Conservation (phyloP, 768 basidiomycete genomes). For the Serendipita sp. region DNA sequence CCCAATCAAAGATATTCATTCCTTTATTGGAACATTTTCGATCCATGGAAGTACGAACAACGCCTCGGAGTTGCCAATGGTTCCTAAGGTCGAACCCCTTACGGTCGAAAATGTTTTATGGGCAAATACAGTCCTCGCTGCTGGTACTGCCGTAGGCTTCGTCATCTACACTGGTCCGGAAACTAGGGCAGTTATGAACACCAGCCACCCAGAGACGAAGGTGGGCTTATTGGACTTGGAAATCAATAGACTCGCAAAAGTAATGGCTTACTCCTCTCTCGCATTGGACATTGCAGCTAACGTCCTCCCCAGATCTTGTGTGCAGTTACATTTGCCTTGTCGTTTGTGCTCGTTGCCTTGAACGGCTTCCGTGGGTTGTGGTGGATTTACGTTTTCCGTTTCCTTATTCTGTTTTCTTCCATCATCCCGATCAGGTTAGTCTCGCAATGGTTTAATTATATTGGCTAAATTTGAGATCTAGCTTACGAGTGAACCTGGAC, state of each 20-base stretch:
- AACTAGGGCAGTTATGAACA: slow-evolving; percentile 97
- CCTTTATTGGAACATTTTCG: slow-evolving; percentile 87
- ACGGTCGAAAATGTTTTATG: slow-evolving; percentile 92
- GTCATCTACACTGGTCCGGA: slow-evolving; percentile 91
- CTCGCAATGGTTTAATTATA: background rate
- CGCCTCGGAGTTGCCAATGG: slow-evolving; percentile 23
- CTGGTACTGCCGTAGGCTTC: slow-evolving; percentile 83
- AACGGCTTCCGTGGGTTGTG: slow-evolving; percentile 93
- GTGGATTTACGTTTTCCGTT: slow-evolving; percentile 94
- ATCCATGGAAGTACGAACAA: slow-evolving; percentile 18
- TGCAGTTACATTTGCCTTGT: slow-evolving; percentile 81
- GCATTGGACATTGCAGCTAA: background rate
- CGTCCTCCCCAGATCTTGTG: slow-evolving; percentile 60
- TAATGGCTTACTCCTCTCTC: slow-evolving; percentile 17
- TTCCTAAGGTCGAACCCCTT: slow-evolving; percentile 58
- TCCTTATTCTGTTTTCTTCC: slow-evolving; percentile 93
- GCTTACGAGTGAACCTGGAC: slow-evolving; percentile 95
- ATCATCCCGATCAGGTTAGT: slow-evolving; percentile 96
- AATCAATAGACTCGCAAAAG: slow-evolving; percentile 92
- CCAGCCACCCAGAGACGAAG: slow-evolving; percentile 91
- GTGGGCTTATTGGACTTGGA: slow-evolving; percentile 83
- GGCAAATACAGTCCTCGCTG: slow-evolving; percentile 95
- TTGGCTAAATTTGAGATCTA: slow-evolving; percentile 20
- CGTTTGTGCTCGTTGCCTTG: slow-evolving; percentile 79
- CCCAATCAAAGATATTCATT: slow-evolving; percentile 92